Evolutionary conservation across 257 asterid genomes (phyloP).

Genomic region (Ballota nigra): DNA sequence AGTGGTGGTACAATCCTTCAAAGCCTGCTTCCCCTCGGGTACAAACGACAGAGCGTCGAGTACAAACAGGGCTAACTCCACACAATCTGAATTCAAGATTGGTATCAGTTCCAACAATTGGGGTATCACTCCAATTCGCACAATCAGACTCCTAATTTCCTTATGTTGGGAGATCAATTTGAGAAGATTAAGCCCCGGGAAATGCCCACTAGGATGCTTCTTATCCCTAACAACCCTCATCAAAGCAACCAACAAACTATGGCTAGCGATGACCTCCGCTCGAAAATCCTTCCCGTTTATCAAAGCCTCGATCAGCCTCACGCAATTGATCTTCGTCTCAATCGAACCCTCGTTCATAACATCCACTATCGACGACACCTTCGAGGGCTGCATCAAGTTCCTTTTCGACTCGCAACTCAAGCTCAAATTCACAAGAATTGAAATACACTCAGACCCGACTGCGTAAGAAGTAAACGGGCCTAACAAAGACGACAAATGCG

Average conservation of each 20-base stretch:
- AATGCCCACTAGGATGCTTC: slow-evolving; percentile 48
- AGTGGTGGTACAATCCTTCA: slow-evolving; percentile 54
- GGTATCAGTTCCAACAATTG: slow-evolving; percentile 51
- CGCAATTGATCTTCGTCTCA: slow-evolving; percentile 71
- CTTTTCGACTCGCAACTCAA: slow-evolving; percentile 45
- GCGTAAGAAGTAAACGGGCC: slow-evolving; percentile 70
- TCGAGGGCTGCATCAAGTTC: slow-evolving; percentile 64
- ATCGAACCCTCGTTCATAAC: slow-evolving; percentile 69
- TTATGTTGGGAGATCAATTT: slow-evolving; percentile 40
- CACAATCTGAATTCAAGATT: slow-evolving; percentile 38
- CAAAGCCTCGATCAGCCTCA: slow-evolving; percentile 48
- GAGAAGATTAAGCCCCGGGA: slow-evolving; percentile 54
- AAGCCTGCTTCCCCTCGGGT: slow-evolving; percentile 54
- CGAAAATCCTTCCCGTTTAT: slow-evolving; percentile 55
- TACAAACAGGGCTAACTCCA: slow-evolving; percentile 51
- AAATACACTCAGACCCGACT: slow-evolving; percentile 64
- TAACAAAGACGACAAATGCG: slow-evolving; percentile 48
- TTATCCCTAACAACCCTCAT: slow-evolving; percentile 65
- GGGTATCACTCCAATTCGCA: slow-evolving; percentile 59
- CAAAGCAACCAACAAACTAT: slow-evolving; percentile 70
- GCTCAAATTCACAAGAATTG: slow-evolving; percentile 59
- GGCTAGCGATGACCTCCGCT: slow-evolving; percentile 48
- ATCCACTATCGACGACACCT: slow-evolving; percentile 62
- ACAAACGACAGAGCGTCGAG: slow-evolving; percentile 46
- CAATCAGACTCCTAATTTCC: slow-evolving; percentile 38